phyloP scores from a whole-genome alignment of 2,329 filamentous ascomycete species.

The Trichoderma semiorbis region DNA sequence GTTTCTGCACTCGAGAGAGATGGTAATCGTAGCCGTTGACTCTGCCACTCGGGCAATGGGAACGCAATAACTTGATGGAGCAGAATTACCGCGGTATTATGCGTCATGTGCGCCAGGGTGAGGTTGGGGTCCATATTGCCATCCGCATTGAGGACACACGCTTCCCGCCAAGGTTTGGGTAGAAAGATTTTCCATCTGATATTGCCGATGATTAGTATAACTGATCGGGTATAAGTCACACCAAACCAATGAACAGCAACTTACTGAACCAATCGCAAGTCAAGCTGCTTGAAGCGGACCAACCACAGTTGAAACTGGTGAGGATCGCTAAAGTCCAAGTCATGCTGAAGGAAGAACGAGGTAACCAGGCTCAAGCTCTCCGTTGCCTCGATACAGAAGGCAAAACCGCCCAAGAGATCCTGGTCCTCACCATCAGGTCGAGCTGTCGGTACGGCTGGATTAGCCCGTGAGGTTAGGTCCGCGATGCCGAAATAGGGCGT shows the following conservation, averaged over 20 bases:
- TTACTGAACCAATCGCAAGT: slow-evolving; percentile 41
- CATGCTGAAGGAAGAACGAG: neutral
- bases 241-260: neutral
- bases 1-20: neutral
- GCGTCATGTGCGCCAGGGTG: slow-evolving; percentile 25
- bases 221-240: neutral
- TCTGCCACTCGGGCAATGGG: neutral
- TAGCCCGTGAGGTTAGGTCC: neutral
- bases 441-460: neutral
- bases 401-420: neutral
- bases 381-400: neutral
- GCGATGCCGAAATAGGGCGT: neutral
- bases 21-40: neutral
- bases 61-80: slow-evolving; percentile 25
- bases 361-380: neutral
- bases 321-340: neutral
- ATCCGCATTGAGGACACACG: slow-evolving; percentile 31
- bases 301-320: slow-evolving; percentile 28
- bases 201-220: neutral
- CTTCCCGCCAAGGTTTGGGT: slow-evolving; percentile 40
- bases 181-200: slow-evolving; percentile 44
- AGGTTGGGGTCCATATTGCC: slow-evolving; percentile 44
- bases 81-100: slow-evolving; percentile 26
- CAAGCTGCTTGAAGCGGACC: slow-evolving; percentile 44
- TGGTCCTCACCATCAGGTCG: neutral